Evolutionary conservation across 768 basidiomycete species (phyloP).

Genomic region (Megacollybia marginata): DNA sequence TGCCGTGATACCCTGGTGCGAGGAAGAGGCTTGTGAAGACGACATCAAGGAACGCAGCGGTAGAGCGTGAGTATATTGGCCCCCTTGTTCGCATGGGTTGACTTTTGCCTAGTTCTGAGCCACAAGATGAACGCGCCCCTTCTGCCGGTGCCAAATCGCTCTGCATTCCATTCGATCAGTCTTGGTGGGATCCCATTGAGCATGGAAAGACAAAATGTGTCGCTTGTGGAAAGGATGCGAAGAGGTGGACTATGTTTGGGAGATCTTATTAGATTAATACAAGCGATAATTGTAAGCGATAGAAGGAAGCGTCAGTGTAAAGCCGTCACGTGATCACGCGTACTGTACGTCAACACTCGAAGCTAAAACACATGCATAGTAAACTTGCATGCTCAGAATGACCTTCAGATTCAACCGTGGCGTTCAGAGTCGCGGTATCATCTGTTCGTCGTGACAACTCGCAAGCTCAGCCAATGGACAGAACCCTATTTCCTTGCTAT

Average conservation of each 20-base stretch:
- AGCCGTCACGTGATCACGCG: too few species aligned
- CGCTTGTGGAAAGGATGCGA: slow-evolving; percentile 81
- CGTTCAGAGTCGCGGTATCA: too few species aligned
- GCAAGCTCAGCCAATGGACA: too few species aligned
- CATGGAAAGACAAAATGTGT: slow-evolving; percentile 85
- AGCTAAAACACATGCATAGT: too few species aligned
- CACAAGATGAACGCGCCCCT: slow-evolving; percentile 89
- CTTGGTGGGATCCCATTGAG: slow-evolving; percentile 70
- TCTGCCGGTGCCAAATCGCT: slow-evolving; percentile 97
- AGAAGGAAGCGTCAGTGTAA: too few species aligned
- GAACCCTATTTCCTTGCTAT: too few species aligned
- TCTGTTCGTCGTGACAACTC: too few species aligned
- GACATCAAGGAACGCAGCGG: slow-evolving; percentile 95
- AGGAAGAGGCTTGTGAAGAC: slow-evolving; percentile 88
- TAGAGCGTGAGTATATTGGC: slow-evolving; percentile 52
- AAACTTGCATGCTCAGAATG: too few species aligned
- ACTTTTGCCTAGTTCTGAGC: slow-evolving; percentile 54
- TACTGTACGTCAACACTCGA: too few species aligned
- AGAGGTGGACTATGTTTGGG: slow-evolving; percentile 97
- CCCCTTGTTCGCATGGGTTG: slow-evolving; percentile 5
- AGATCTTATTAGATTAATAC: slow-evolving; percentile 55
- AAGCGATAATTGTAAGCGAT: too few species aligned
- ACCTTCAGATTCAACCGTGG: too few species aligned
- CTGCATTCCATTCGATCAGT: slow-evolving; percentile 93
- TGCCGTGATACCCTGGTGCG: slow-evolving; percentile 94